Evolutionary conservation across 257 asterid species (phyloP).

Genomic region (Solanum ossicruentum): DNA sequence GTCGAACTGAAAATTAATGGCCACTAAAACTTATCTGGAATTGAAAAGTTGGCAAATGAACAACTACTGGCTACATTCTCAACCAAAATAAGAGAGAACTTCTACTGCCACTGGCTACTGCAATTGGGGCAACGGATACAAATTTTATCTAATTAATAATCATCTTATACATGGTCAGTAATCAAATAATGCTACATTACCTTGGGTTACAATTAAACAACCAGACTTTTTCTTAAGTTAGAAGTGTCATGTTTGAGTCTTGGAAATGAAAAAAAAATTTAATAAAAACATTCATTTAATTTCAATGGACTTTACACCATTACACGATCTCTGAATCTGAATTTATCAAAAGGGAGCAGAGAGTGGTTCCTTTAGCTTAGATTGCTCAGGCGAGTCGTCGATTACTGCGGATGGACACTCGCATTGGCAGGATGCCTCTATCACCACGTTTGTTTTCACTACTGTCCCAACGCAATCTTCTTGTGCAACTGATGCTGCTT

Average conservation of each 20-base stretch:
- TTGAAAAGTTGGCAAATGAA: neutral
- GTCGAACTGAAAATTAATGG: too few species aligned
- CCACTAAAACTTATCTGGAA: too few species aligned
- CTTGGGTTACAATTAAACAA: neutral
- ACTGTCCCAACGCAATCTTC: neutral
- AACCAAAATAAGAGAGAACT: too few species aligned
- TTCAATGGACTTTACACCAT: neutral
- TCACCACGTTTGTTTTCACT: neutral
- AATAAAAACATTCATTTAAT: neutral
- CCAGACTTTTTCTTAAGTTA: neutral
- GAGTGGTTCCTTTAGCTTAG: conserved; percentile 41
- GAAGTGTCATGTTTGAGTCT: neutral
- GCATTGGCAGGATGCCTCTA: conserved; percentile 42
- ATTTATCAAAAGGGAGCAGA: conserved; percentile 57
- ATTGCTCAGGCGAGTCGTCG: conserved; percentile 29
- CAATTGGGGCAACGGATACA: neutral
- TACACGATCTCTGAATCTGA: neutral
- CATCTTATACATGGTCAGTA: neutral
- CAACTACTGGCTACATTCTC: neutral
- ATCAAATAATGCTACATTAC: neutral
- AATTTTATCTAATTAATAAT: neutral
- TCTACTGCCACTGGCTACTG: neutral
- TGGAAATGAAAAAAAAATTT: neutral
- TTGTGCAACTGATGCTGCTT: conserved; percentile 1
- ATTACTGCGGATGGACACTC: conserved; percentile 4